These are phyloP conservation scores for Vitis cinerea DNA, from an alignment of 164 flowering plant species.

Conservation along the genomic window DNA sequence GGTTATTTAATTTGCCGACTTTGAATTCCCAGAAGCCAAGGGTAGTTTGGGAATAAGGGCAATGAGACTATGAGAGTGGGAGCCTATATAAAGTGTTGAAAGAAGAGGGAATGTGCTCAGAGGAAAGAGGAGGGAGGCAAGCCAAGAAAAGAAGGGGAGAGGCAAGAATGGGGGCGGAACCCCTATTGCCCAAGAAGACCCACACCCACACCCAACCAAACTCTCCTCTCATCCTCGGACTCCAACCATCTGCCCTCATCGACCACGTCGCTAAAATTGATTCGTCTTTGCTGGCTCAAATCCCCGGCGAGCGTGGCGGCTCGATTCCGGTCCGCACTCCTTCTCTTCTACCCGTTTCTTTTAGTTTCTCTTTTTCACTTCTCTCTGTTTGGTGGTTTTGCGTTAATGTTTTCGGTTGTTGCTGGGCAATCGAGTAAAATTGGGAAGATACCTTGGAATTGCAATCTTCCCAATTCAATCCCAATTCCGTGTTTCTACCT, in stretches of 20 bases:
- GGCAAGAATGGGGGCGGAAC: constrained; percentile 31
- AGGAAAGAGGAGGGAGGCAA: too few species aligned
- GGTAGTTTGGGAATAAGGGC: too few species aligned
- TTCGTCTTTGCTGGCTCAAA: constrained; percentile 66
- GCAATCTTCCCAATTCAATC: too few species aligned
- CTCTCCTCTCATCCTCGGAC: constrained; percentile 66
- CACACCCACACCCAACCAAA: background rate
- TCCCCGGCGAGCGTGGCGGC: constrained; percentile 91
- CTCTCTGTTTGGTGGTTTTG: background rate
- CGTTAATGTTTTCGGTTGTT: background rate
- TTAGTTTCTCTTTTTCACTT: background rate
- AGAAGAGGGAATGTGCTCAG: too few species aligned
- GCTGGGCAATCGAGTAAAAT: too few species aligned
- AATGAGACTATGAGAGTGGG: too few species aligned
- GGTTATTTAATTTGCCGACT: too few species aligned
- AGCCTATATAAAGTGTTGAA: too few species aligned
- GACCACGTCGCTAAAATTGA: constrained; percentile 90
- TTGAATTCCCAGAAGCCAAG: too few species aligned
- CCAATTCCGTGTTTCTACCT: too few species aligned
- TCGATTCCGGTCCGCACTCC: constrained; percentile 56
- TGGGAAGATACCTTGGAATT: too few species aligned
- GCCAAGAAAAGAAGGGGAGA: background rate
- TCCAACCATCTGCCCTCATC: constrained; percentile 82
- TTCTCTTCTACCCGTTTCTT: background rate
- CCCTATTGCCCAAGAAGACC: constrained; percentile 9